phyloP scores from a whole-genome alignment of 1,284 basidiomycete species.

The Heliocybe sulcata region DNA sequence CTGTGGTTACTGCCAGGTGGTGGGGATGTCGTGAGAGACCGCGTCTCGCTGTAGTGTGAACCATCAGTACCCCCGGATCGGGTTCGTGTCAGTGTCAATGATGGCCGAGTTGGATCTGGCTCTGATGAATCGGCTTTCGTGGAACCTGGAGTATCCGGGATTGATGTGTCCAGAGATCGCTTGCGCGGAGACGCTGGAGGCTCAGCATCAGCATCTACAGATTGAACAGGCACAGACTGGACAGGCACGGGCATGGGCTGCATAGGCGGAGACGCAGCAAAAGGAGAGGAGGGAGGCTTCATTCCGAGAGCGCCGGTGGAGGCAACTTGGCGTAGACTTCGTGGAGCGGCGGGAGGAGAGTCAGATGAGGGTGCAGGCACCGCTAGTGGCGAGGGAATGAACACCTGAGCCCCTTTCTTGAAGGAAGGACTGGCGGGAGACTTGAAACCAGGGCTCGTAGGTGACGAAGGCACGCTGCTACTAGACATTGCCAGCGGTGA shows the following conservation, averaged over 20 bases:
- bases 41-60: slow-evolving; percentile 15
- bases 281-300: not conserved
- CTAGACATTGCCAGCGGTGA: slow-evolving; percentile 46
- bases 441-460: not conserved
- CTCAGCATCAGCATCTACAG: not conserved
- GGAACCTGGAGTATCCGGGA: not conserved
- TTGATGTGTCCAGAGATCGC: slow-evolving; percentile 1
- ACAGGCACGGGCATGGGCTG: not conserved
- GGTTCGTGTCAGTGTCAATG: slow-evolving; percentile 10
- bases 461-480: slow-evolving; percentile 18
- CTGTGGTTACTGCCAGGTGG: slow-evolving; percentile 5
- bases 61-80: slow-evolving; percentile 14
- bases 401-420: not conserved
- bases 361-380: not conserved
- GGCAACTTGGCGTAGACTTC: slow-evolving; percentile 14
- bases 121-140: slow-evolving; percentile 5
- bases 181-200: not conserved
- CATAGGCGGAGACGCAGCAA: not conserved
- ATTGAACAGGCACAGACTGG: not conserved
- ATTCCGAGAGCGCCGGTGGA: slow-evolving; percentile 5
- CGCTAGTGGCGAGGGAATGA: not conserved
- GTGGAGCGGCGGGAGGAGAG: not conserved
- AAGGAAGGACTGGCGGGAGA: not conserved
- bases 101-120: slow-evolving; percentile 9
- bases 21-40: slow-evolving; percentile 13